These are phyloP conservation scores for Plasmodium gallinaceum DNA, from an alignment of 169 alveolate genomes.

Conservation along the genomic window DNA sequence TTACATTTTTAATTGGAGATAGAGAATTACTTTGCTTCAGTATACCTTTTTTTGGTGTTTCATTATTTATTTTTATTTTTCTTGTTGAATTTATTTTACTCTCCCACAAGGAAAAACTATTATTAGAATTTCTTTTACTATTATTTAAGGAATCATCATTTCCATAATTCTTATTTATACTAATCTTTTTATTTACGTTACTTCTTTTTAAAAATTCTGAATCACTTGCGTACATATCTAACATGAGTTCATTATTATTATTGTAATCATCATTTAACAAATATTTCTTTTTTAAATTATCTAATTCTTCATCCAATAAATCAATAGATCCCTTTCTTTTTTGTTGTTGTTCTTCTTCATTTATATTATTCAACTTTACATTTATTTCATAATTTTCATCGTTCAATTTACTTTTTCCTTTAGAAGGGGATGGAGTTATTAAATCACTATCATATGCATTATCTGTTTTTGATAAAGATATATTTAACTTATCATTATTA, in stretches of 20 bases:
- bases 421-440: slow-evolving; percentile 71
- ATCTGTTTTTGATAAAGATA: slow-evolving; percentile 40
- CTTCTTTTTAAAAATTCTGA: slow-evolving; percentile 42
- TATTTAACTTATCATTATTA: slow-evolving; percentile 13
- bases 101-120: slow-evolving; percentile 32
- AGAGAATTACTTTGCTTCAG: slow-evolving; percentile 40
- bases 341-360: not conserved
- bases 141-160: slow-evolving; percentile 59
- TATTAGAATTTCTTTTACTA: slow-evolving; percentile 31
- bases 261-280: not conserved
- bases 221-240: slow-evolving; percentile 48
- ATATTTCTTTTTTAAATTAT: slow-evolving; percentile 7
- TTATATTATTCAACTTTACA: not conserved
- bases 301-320: slow-evolving; percentile 19
- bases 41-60: slow-evolving; percentile 70
- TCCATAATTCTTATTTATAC: slow-evolving; percentile 39
- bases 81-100: slow-evolving; percentile 41
- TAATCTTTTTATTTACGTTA: slow-evolving; percentile 17
- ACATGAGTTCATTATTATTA: not conserved
- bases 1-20: slow-evolving; percentile 50
- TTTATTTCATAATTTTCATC: not conserved
- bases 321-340: slow-evolving; percentile 28
- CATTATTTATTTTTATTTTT: slow-evolving; percentile 33
- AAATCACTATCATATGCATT: slow-evolving; percentile 43
- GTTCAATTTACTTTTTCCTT: slow-evolving; percentile 1